phyloP scores from a whole-genome alignment of 2,329 filamentous ascomycete species.

The Colletotrichum cordylinicola region DNA sequence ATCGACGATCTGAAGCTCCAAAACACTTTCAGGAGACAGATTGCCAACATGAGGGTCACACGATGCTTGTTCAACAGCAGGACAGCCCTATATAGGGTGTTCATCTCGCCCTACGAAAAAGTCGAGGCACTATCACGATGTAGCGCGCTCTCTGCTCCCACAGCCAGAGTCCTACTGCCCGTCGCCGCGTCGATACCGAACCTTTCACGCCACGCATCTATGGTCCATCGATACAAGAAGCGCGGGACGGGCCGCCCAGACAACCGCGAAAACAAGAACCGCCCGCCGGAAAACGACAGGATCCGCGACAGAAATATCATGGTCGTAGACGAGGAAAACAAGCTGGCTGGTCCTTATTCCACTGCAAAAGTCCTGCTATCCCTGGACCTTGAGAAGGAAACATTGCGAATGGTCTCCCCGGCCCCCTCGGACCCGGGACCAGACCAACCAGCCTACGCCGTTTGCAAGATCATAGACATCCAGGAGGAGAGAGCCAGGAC shows the following conservation, averaged over 20 bases:
- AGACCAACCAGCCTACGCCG: slow-evolving; percentile 46
- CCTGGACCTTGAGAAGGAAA: slow-evolving; percentile 37
- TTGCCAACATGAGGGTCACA: slow-evolving; percentile 41
- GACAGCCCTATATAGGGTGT: slow-evolving; percentile 52
- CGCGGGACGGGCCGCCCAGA: background rate
- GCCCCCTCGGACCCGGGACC: slow-evolving; percentile 26
- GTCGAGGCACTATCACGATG: slow-evolving; percentile 29
- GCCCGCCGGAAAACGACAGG: slow-evolving; percentile 40
- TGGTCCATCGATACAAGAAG: slow-evolving; percentile 1
- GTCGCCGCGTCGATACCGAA: background rate
- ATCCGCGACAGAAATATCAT: slow-evolving; percentile 49
- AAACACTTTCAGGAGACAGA: background rate
- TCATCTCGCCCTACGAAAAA: slow-evolving; percentile 42
- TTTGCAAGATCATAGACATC: slow-evolving; percentile 76
- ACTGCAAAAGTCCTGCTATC: slow-evolving; percentile 46
- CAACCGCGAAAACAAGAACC: background rate
- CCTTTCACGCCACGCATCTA: background rate
- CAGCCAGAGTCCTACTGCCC: background rate
- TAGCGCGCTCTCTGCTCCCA: slow-evolving; percentile 17
- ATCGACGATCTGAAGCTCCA: background rate
- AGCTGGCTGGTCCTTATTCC: slow-evolving; percentile 41
- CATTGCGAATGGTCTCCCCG: slow-evolving; percentile 44
- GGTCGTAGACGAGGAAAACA: slow-evolving; percentile 44
- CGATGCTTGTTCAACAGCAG: slow-evolving; percentile 49
- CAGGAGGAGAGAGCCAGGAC: slow-evolving; percentile 48